Conservation (phyloP, 2,329 filamentous ascomycete species). For the Calonectria montana region DNA sequence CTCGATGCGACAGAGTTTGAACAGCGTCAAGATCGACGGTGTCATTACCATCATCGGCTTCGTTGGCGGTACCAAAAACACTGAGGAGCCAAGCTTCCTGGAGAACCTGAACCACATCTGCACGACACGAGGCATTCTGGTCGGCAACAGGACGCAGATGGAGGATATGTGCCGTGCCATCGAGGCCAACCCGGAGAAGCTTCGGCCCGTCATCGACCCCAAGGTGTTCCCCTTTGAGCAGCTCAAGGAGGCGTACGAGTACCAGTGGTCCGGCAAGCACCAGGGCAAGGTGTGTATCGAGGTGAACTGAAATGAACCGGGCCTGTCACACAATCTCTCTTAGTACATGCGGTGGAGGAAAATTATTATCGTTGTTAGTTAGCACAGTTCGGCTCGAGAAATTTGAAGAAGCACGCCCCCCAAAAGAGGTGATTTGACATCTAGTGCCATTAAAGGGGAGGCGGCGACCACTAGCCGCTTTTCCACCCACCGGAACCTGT, state of each 20-base stretch:
- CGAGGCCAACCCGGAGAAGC: constrained; percentile 57
- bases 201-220: constrained; percentile 59
- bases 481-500: neutral
- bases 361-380: neutral
- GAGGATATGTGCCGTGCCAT: constrained; percentile 64
- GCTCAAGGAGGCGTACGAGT: constrained; percentile 56
- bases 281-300: constrained; percentile 53
- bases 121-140: constrained; percentile 59
- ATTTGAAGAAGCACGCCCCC: neutral
- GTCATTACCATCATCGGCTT: constrained; percentile 56
- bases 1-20: constrained; percentile 58
- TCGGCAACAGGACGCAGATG: constrained; percentile 59
- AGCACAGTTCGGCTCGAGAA: neutral
- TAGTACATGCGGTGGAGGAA: neutral
- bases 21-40: constrained; percentile 58
- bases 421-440: neutral
- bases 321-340: constrained; percentile 2
- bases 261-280: constrained; percentile 51
- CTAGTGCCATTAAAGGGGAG: neutral
- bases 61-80: constrained; percentile 42
- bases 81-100: constrained; percentile 48
- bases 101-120: constrained; percentile 47
- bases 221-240: constrained; percentile 59
- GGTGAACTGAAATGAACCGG: constrained; percentile 37
- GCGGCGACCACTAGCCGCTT: neutral